Percentiles rank a stretch among this genome's conserved stretches.
Evolutionary conservation across 1,284 basidiomycete genomes (phyloP).

Genomic region (Anthracocystis panici-leucophaei): DNA sequence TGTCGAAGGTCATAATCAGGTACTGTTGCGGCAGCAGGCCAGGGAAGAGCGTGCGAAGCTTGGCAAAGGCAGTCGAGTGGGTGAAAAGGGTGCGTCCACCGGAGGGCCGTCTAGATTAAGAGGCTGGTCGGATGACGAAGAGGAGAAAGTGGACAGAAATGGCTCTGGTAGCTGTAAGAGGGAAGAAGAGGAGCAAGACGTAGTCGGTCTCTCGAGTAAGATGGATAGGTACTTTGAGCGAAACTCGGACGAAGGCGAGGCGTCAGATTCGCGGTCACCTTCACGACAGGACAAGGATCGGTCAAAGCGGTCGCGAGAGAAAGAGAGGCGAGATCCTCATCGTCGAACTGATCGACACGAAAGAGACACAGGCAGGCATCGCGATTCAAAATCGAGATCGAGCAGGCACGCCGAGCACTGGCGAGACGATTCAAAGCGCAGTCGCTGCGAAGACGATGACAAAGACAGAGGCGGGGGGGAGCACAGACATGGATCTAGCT

Average conservation of each 20-base stretch:
- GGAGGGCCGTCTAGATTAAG: background rate
- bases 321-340: background rate
- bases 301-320: slow-evolving; percentile 3
- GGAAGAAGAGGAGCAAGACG: background rate
- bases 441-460: background rate
- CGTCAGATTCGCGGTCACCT: background rate
- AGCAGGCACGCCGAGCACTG: slow-evolving; percentile 1
- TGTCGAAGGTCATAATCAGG: slow-evolving; percentile 59
- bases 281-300: background rate
- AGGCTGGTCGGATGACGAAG: slow-evolving; percentile 27
- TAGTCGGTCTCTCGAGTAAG: slow-evolving; percentile 39
- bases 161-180: too few species aligned
- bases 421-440: background rate
- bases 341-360: slow-evolving; percentile 2
- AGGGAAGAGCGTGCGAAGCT: slow-evolving; percentile 5
- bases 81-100: background rate
- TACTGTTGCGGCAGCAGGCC: slow-evolving; percentile 35
- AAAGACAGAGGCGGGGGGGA: background rate
- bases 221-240: slow-evolving; percentile 64
- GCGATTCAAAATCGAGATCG: background rate
- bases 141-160: background rate
- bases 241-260: background rate
- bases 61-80: background rate
- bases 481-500: background rate
- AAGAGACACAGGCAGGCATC: background rate